Conservation (phyloP, 768 basidiomycete species). For the Galerina marginata region DNA sequence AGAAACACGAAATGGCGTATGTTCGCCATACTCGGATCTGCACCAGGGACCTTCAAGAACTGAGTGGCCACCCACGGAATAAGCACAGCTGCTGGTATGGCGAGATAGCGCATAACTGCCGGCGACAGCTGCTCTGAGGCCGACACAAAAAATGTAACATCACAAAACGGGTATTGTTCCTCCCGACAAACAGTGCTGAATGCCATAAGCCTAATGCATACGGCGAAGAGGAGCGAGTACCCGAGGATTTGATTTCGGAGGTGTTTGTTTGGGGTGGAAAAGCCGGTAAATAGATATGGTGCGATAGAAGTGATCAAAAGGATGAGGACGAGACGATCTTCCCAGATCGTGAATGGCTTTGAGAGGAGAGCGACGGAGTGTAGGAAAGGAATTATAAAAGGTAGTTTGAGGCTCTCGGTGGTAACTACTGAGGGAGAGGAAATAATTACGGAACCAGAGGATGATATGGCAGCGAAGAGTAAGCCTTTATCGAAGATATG, state of each 20-base stretch:
- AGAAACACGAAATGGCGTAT: slow-evolving; percentile 66
- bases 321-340: slow-evolving; percentile 83
- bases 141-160: slow-evolving; percentile 87
- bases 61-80: slow-evolving; percentile 60
- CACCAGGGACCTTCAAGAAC: slow-evolving; percentile 69
- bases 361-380: slow-evolving; percentile 84
- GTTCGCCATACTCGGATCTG: slow-evolving; percentile 74
- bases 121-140: slow-evolving; percentile 73
- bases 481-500: slow-evolving; percentile 54
- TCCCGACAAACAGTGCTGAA: slow-evolving; percentile 91
- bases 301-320: slow-evolving; percentile 70
- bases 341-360: slow-evolving; percentile 97
- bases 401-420: slow-evolving; percentile 29
- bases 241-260: slow-evolving; percentile 81
- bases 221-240: slow-evolving; percentile 68
- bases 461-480: slow-evolving; percentile 53
- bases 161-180: slow-evolving; percentile 90
- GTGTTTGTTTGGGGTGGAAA: slow-evolving; percentile 67
- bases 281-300: slow-evolving; percentile 62
- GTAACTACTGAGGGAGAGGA: slow-evolving; percentile 43
- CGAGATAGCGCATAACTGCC: slow-evolving; percentile 56
- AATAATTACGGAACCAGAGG: slow-evolving; percentile 50
- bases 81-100: slow-evolving; percentile 57
- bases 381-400: slow-evolving; percentile 59
- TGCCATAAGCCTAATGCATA: slow-evolving; percentile 76